phyloP scores from a whole-genome alignment of 495 filamentous ascomycete genomes.

The Echria macrotheca region DNA sequence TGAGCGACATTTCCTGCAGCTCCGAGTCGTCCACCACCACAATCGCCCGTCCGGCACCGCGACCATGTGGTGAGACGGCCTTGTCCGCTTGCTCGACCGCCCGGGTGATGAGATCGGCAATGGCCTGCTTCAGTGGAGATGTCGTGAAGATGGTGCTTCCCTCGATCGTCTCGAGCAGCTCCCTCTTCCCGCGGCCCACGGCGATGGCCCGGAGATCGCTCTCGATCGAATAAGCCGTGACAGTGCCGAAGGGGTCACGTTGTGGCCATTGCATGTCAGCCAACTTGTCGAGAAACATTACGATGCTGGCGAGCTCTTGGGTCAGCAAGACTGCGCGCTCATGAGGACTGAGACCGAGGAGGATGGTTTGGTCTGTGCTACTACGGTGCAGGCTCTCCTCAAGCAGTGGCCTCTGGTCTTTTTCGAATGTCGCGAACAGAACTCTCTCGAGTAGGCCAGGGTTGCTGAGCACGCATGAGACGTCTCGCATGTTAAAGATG shows the following conservation, averaged over 20 bases:
- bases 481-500: conserved; percentile 28
- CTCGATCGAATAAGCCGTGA: conserved; percentile 8
- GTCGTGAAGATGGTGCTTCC: conserved; percentile 19
- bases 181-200: conserved; percentile 7
- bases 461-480: conserved; percentile 9
- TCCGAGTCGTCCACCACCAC: conserved; percentile 19
- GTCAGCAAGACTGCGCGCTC: conserved; percentile 26
- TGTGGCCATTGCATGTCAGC: conserved; percentile 27
- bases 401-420: conserved; percentile 14
- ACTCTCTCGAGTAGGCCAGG: conserved; percentile 11
- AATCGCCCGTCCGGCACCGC: not conserved
- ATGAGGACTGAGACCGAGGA: conserved; percentile 23
- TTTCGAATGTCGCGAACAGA: conserved; percentile 18
- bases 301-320: conserved; percentile 17
- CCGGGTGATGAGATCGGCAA: conserved; percentile 21
- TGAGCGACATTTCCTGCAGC: conserved; percentile 22
- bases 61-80: conserved; percentile 1
- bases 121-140: conserved; percentile 15
- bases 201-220: conserved; percentile 13
- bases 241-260: not conserved
- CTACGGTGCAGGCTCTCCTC: conserved; percentile 15
- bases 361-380: conserved; percentile 17
- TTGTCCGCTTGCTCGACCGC: conserved; percentile 19
- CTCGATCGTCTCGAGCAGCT: conserved; percentile 21
- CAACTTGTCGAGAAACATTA: conserved; percentile 25